A percentile compares a stretch with the other conserved stretches of the same genome.
phyloP scores from a whole-genome alignment of 2,329 filamentous ascomycete genomes.

The Aspergillus sergii region DNA sequence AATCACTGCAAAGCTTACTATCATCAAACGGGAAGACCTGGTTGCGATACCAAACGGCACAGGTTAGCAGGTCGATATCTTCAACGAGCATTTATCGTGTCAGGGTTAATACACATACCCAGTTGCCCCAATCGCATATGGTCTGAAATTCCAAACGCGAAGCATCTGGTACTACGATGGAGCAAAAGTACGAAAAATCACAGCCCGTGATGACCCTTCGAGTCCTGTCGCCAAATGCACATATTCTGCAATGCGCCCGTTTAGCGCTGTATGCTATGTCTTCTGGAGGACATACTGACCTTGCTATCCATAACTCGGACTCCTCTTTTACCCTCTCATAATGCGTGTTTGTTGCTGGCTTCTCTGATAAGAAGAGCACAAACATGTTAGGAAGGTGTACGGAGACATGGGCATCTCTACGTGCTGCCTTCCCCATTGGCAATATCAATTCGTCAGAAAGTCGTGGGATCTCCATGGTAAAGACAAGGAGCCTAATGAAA shows the following conservation, averaged over 20 bases:
- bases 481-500: not conserved
- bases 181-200: slow-evolving; percentile 30
- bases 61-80: not conserved
- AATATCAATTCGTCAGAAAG: not conserved
- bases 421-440: not conserved
- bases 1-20: slow-evolving; percentile 2
- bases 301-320: slow-evolving; percentile 29
- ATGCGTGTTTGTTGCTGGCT: slow-evolving; percentile 24
- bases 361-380: slow-evolving; percentile 30
- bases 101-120: slow-evolving; percentile 15
- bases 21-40: slow-evolving; percentile 22
- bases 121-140: slow-evolving; percentile 33
- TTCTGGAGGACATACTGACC: slow-evolving; percentile 12
- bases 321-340: slow-evolving; percentile 26
- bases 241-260: slow-evolving; percentile 13
- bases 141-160: slow-evolving; percentile 25
- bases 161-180: slow-evolving; percentile 27
- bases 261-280: not conserved
- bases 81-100: too few relatives aligned
- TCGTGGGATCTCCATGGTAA: not conserved
- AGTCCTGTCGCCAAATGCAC: slow-evolving; percentile 15
- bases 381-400: slow-evolving; percentile 32
- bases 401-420: slow-evolving; percentile 1
- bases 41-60: not conserved
- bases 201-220: slow-evolving; percentile 16